phyloP scores from a whole-genome alignment of 306 rosid genomes.

The Mimosa pudica region DNA sequence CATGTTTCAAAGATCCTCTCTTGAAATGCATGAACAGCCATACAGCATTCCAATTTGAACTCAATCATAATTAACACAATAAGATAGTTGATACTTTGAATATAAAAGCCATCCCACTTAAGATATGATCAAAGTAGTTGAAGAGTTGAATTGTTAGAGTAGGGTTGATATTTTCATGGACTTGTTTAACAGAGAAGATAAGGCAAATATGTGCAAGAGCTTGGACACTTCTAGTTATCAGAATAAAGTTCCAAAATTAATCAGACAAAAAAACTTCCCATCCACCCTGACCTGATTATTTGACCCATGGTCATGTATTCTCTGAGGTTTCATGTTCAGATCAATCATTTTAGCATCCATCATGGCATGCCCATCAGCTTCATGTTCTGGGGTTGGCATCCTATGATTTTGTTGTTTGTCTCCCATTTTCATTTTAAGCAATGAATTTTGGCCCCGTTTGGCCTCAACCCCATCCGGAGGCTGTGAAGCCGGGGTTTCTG shows the following conservation, averaged over 20 bases:
- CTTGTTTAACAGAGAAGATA: neutral
- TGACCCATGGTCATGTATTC: conserved; percentile 80
- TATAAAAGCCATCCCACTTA: conserved; percentile 19
- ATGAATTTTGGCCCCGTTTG: conserved; percentile 57
- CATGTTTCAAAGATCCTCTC: neutral
- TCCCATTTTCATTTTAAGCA: conserved; percentile 51
- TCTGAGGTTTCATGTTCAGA: conserved; percentile 88
- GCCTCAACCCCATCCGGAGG: conserved; percentile 55
- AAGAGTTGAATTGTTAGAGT: neutral
- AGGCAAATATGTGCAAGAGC: conserved; percentile 12
- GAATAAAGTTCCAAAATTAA: conserved; percentile 12
- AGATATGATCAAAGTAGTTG: neutral
- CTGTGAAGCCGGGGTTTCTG: conserved; percentile 48
- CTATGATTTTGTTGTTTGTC: conserved; percentile 72
- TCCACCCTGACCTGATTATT: conserved; percentile 74
- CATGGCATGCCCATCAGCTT: conserved; percentile 65
- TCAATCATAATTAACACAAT: conserved; percentile 1
- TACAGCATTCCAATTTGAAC: neutral
- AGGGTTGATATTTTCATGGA: neutral
- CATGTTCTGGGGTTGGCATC: conserved; percentile 49
- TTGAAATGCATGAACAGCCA: conserved; percentile 14
- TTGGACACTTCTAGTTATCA: neutral
- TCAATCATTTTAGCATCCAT: conserved; percentile 84
- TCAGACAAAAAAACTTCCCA: conserved; percentile 4
- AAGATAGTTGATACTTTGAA: conserved; percentile 4